Evolutionary conservation across 1,284 basidiomycete species (phyloP), one percentile per base, ranked within the genome.

Genomic region (Malassezia caprae): DNA sequence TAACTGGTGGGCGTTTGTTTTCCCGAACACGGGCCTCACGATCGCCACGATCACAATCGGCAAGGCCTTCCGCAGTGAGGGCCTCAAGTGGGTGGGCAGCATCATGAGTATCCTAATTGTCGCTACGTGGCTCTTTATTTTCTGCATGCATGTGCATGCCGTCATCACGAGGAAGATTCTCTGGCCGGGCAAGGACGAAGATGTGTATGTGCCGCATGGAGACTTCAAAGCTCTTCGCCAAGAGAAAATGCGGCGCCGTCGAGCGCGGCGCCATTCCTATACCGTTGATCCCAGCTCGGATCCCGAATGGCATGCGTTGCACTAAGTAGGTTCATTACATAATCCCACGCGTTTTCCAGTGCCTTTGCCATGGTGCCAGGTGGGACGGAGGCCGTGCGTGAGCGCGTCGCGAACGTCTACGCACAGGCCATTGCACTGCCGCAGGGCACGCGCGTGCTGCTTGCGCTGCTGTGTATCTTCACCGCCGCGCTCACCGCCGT

Each of bases 391-490:
- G 37, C 37, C 37, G n/a, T 39, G 37, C 19, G 37, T 19, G 37
- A 39, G 37, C 37, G 37, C 37, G 37, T 39, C 4, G 8, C n/a
- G 5, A 10, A 21, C n/a, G 37, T 46, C 21, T 46, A 26, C 27
- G 26, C 44, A 17, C n/a, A 31, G 23, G 30, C 30, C 19, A 5
- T 10, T 17, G 27, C 48, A 45, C 31, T 58, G 30, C 58, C 55
- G 21, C 41, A 37, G 12, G 53, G 44, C 32, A 47, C 53, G 44
- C 48, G 49, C 34, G 39, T 79, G 78, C 56, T 78, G 32, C 27
- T 40, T 8, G 49, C 24, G 21, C 30, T 55, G 34, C 26, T 56
- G 12, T 19, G 55, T 34, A 35, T 17, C 5, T 53, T 50, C 30
- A 45, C 48, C 12, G 43, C 24, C 3, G n/a, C 47, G 24, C 44